phyloP scores from a whole-genome alignment of 2,329 filamentous ascomycete species.

The Fusarium mangiferae region DNA sequence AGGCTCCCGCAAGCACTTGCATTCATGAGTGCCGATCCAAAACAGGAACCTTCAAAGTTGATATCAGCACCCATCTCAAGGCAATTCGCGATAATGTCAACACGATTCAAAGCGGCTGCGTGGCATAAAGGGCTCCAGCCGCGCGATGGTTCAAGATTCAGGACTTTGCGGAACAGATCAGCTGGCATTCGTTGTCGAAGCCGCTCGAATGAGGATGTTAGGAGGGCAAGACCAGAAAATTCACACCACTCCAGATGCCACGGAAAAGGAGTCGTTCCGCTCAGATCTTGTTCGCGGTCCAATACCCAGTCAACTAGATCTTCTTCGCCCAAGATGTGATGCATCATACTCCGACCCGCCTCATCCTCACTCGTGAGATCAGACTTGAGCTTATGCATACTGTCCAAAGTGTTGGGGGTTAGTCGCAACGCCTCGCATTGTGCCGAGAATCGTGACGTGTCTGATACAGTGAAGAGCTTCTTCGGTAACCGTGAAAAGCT shows the following conservation, averaged over 20 bases:
- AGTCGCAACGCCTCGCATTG: accelerated
- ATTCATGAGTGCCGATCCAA: slow-evolving; percentile 17
- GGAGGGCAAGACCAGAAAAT: not conserved
- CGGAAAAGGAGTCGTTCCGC: not conserved
- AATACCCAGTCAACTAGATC: not conserved
- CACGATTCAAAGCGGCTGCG: not conserved
- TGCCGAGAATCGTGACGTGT: not conserved
- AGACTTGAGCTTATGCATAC: accelerated
- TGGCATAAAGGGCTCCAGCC: slow-evolving; percentile 25
- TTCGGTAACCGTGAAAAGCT: not conserved
- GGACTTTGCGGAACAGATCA: not conserved
- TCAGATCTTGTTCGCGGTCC: accelerated
- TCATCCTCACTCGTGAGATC: not conserved
- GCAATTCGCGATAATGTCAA: slow-evolving; percentile 4
- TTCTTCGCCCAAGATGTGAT: not conserved
- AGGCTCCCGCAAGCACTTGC: slow-evolving; percentile 14
- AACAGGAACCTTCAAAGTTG: slow-evolving; percentile 7
- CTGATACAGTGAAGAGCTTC: not conserved
- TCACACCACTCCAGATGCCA: slow-evolving; percentile 8
- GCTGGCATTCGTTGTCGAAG: not conserved
- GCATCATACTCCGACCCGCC: slow-evolving; percentile 2
- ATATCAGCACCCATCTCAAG: not conserved
- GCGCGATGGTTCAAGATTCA: slow-evolving; percentile 12
- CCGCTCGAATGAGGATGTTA: not conserved
- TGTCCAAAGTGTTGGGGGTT: not conserved